Conservation (phyloP, 352 stramenopile species). For the Thalassiosira hispida region DNA sequence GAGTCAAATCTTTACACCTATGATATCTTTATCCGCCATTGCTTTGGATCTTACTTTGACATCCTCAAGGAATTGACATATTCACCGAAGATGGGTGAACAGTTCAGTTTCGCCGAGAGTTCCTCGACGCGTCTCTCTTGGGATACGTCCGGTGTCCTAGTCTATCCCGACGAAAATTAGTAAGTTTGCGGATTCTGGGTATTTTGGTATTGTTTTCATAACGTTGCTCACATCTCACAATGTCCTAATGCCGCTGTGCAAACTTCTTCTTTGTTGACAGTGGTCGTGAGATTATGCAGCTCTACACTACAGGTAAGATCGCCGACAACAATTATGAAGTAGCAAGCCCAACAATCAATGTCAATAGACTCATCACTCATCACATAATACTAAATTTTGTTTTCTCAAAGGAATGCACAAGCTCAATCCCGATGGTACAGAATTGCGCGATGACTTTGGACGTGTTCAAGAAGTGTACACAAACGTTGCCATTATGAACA, state of each 20-base stretch:
- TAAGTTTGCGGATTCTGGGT: conserved; percentile 23
- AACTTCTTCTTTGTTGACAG: neutral
- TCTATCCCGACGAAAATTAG: conserved; percentile 67
- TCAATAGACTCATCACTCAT: no score
- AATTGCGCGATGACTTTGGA: conserved; percentile 64
- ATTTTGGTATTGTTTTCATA: conserved; percentile 12
- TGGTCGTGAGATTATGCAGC: conserved; percentile 59
- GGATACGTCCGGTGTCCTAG: conserved; percentile 33
- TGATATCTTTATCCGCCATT: conserved; percentile 76
- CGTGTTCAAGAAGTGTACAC: conserved; percentile 68
- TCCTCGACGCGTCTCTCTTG: conserved; percentile 38
- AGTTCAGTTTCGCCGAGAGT: conserved; percentile 53
- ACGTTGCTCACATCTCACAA: no score
- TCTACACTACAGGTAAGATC: conserved; percentile 30
- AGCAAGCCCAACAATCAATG: no score
- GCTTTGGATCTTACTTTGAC: conserved; percentile 72
- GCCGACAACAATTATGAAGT: neutral
- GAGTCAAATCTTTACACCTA: conserved; percentile 70
- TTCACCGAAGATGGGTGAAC: conserved; percentile 59
- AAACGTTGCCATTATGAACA: conserved; percentile 76
- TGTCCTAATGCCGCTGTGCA: neutral
- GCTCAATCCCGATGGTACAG: conserved; percentile 74
- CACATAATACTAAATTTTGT: no score
- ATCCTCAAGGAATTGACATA: conserved; percentile 70
- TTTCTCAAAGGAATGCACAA: conserved; percentile 68